A percentile compares a stretch with the other conserved stretches of the same genome.
Evolutionary conservation across 2,329 filamentous ascomycete species (phyloP).

Genomic region (Fonsecaea pedrosoi): DNA sequence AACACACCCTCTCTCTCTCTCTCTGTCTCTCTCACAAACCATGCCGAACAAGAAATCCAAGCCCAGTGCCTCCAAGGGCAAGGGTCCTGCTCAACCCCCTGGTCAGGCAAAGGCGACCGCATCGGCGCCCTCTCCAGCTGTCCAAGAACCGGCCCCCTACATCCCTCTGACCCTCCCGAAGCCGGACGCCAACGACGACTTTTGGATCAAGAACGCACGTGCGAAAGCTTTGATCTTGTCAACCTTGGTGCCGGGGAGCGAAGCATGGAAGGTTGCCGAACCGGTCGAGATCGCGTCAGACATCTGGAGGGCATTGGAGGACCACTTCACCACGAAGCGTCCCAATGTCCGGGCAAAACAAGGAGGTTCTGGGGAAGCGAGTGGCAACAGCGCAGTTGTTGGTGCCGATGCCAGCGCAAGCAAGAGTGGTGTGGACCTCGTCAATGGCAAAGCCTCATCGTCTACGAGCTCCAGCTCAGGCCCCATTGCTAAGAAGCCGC

Average conservation of each 20-base stretch:
- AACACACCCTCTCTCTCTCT: not conserved
- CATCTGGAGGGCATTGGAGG: slow-evolving; percentile 36
- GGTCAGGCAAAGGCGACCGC: slow-evolving; percentile 4
- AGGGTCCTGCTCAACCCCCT: slow-evolving; percentile 1
- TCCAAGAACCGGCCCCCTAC: not conserved
- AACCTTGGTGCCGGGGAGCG: slow-evolving; percentile 36
- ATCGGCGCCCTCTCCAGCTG: slow-evolving; percentile 1
- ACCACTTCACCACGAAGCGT: slow-evolving; percentile 31
- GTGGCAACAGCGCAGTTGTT: not conserved
- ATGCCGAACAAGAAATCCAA: slow-evolving; percentile 36
- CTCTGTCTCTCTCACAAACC: not conserved
- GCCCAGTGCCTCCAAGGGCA: slow-evolving; percentile 27
- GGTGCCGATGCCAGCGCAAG: not conserved
- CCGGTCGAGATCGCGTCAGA: slow-evolving; percentile 33
- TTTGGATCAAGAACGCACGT: slow-evolving; percentile 31
- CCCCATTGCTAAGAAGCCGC: slow-evolving; percentile 25
- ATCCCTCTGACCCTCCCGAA: slow-evolving; percentile 1
- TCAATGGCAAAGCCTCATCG: slow-evolving; percentile 5
- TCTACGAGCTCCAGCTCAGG: slow-evolving; percentile 30
- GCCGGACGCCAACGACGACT: slow-evolving; percentile 20
- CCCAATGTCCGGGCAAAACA: slow-evolving; percentile 8
- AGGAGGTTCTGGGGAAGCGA: not conserved
- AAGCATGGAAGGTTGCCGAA: slow-evolving; percentile 38
- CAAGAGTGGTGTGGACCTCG: not conserved
- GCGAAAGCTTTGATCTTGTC: slow-evolving; percentile 37